phyloP scores from a whole-genome alignment of 2,329 filamentous ascomycete species.

The Atkinsonella texensis region DNA sequence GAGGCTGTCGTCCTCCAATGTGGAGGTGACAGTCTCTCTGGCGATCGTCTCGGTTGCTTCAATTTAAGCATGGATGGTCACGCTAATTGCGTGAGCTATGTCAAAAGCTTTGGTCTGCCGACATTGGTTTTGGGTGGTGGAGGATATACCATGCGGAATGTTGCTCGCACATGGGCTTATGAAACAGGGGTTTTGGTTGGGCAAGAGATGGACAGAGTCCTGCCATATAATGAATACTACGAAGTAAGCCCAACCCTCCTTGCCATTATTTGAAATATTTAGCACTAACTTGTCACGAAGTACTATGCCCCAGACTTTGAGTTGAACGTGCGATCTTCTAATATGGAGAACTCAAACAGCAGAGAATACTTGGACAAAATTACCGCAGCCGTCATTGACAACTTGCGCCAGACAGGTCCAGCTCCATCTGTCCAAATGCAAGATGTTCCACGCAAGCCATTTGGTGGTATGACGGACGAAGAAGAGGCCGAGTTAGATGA shows the following conservation, averaged over 20 bases:
- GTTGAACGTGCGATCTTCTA: constrained; percentile 77
- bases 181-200: constrained; percentile 87
- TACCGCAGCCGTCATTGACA: constrained; percentile 70
- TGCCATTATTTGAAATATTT: no score
- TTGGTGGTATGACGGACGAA: constrained; percentile 52
- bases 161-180: constrained; percentile 92
- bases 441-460: constrained; percentile 52
- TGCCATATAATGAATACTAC: constrained; percentile 97
- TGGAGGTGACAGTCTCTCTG: constrained; percentile 86
- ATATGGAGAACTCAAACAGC: constrained; percentile 86
- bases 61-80: constrained; percentile 96
- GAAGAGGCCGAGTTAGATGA: constrained; percentile 55
- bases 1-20: constrained; percentile 92
- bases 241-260: constrained; percentile 33
- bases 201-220: constrained; percentile 64
- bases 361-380: constrained; percentile 72
- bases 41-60: constrained; percentile 90
- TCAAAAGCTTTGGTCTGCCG: constrained; percentile 74
- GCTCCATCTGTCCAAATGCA: constrained; percentile 88
- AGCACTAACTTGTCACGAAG: constrained; percentile 29
- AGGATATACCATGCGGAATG: constrained; percentile 94
- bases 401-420: constrained; percentile 73
- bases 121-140: constrained; percentile 90
- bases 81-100: constrained; percentile 84
- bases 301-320: constrained; percentile 89